Evolutionary conservation across 1,284 basidiomycete genomes (phyloP), one percentile per base, ranked within the genome.

Genomic region (Anthracocystis panici-leucophaei): DNA sequence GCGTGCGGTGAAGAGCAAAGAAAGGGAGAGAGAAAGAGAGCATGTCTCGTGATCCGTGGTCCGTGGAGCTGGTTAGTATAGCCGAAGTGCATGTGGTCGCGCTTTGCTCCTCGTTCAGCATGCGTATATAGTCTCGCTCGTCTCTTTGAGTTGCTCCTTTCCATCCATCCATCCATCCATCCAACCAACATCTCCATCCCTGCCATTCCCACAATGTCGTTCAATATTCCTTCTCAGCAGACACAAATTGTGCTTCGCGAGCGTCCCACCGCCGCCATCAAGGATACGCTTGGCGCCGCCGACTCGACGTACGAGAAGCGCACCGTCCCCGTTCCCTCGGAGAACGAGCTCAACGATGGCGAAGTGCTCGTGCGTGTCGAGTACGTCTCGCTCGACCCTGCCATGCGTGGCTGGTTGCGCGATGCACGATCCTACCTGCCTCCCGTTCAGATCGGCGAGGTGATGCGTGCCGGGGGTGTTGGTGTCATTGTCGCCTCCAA

Each of bases 361-460:
- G 68, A 84, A 31, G 79, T 81, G 25, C 60, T 85, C 27, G 71
- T 85, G 46, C 67, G 73, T 33, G 81, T 84, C 50, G 81, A 85
- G 63, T 84, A 80, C 57, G 65, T 83, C 58, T 78, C 73, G 9
- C 66, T 86, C 18, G 85, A 86, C 64, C 85, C 85, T 18, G 78
- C 78, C 54, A 94, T 94, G 92, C 89, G 93, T 38, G 91, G 90
- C 11, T 95, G 91, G 89, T 82, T 96, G 56, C 89, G 89, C 65
- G 92, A 93, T 82, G 84, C 81, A 20, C 88, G 79, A 31, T 82
- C 82, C 25, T 88, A 88, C 76, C 78, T 88, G 35, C 85, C 86
- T 4, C 88, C 88, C 9, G 93, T 95, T 11, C 87, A 93, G 85
- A 91, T 95, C 68, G 92, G 92, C 25, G 92, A 91, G 84, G 90